phyloP scores from a whole-genome alignment of 768 basidiomycete genomes.

The Amanita exitialis region DNA sequence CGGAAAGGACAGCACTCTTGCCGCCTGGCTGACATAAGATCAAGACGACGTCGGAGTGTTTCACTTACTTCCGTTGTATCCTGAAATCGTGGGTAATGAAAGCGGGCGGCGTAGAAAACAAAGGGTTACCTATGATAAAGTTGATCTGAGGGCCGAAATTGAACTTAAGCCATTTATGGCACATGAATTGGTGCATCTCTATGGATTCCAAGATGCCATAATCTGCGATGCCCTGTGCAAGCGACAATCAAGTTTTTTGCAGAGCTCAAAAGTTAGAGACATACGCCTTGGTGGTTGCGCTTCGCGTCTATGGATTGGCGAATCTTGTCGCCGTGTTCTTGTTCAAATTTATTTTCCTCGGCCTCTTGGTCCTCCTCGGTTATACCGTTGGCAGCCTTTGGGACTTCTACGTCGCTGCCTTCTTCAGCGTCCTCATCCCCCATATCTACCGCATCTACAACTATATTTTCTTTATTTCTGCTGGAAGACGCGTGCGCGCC shows the following conservation, averaged over 20 bases:
- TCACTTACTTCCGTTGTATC: conserved; percentile 85
- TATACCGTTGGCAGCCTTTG: conserved; percentile 17
- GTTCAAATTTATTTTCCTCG: conserved; percentile 60
- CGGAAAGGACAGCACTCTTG: conserved; percentile 90
- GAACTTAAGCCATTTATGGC: conserved; percentile 78
- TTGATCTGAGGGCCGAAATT: conserved; percentile 91
- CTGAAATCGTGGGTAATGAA: conserved; percentile 25
- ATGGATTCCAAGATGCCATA: conserved; percentile 82
- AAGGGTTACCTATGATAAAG: conserved; percentile 77
- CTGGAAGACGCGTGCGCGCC: conserved; percentile 13
- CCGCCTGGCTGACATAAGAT: conserved; percentile 49
- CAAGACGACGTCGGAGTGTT: neutral
- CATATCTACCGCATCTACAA: conserved; percentile 18
- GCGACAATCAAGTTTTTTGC: neutral
- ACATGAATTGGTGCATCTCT: conserved; percentile 93
- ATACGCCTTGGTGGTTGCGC: conserved; percentile 36
- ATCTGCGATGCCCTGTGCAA: conserved; percentile 64
- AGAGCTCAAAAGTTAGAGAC: conserved; percentile 13
- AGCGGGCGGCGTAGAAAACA: neutral
- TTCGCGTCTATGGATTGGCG: conserved; percentile 43
- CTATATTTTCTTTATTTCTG: conserved; percentile 21
- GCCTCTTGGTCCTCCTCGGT: conserved; percentile 33
- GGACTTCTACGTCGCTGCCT: conserved; percentile 15
- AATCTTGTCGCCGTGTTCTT: conserved; percentile 45
- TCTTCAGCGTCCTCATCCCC: conserved; percentile 21